A percentile compares a stretch with the other conserved stretches of the same genome.
phyloP scores from a whole-genome alignment of 164 flowering plant species.

The Kalanchoe fedtschenkoi region DNA sequence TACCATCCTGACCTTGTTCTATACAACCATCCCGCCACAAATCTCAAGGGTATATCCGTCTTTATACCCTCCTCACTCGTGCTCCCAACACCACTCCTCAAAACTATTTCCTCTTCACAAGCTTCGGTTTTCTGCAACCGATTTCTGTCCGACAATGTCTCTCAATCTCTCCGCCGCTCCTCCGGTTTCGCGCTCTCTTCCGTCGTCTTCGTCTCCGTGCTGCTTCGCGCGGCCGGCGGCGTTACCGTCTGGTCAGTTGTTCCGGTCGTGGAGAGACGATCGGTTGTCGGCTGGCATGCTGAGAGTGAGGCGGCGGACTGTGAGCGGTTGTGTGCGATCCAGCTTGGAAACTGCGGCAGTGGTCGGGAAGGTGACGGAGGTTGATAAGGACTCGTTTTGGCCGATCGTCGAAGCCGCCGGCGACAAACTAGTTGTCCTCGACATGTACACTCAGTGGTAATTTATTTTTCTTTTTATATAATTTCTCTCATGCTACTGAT shows the following conservation, averaged over 20 bases:
- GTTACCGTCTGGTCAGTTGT: neutral
- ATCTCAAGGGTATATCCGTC: neutral
- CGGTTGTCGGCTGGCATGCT: neutral
- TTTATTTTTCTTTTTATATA: neutral
- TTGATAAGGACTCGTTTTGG: constrained; percentile 52
- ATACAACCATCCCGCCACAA: neutral
- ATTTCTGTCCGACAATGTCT: constrained; percentile 10
- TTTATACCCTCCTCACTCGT: neutral
- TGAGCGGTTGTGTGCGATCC: constrained; percentile 12
- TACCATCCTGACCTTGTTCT: neutral
- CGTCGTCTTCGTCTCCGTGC: constrained; percentile 2
- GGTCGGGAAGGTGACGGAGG: constrained; percentile 51
- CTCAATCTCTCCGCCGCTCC: constrained; percentile 12
- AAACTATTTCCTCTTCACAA: neutral
- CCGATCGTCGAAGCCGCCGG: constrained; percentile 51
- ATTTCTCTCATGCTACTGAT: neutral
- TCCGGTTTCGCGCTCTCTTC: constrained; percentile 5
- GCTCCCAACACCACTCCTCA: neutral
- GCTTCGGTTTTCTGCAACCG: neutral
- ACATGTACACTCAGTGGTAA: constrained; percentile 69
- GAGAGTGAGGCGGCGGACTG: neutral
- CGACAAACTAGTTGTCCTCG: constrained; percentile 50
- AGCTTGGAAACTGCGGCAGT: constrained; percentile 27
- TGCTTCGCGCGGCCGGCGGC: neutral
- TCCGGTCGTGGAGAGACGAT: neutral